Conservation (phyloP, 1,284 basidiomycete genomes). For the Fereydounia khargensis region DNA sequence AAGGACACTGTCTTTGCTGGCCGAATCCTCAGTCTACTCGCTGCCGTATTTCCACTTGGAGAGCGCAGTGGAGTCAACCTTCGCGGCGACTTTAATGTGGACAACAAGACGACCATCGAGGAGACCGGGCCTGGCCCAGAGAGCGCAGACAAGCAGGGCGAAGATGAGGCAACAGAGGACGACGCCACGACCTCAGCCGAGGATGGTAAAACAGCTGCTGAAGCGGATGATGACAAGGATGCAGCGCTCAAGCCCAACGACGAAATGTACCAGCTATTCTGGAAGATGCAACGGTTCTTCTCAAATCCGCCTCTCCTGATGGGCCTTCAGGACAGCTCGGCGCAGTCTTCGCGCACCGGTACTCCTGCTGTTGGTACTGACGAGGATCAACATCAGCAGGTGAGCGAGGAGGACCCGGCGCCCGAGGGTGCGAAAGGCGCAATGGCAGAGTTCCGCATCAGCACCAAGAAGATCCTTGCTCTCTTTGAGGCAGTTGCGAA, state of each 20-base stretch:
- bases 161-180: background rate
- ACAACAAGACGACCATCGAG: constrained; percentile 59
- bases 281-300: constrained; percentile 49
- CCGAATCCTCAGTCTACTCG: constrained; percentile 79
- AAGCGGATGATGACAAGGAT: constrained; percentile 22
- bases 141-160: constrained; percentile 9
- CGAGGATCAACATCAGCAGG: constrained; percentile 1
- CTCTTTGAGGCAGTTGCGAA: constrained; percentile 37
- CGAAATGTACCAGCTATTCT: constrained; percentile 48
- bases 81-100: constrained; percentile 73
- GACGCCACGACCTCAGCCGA: background rate
- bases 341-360: constrained; percentile 12
- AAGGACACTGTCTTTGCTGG: constrained; percentile 78
- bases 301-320: constrained; percentile 43
- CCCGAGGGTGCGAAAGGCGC: constrained; percentile 35
- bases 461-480: constrained; percentile 32
- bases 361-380: constrained; percentile 10
- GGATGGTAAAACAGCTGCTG: background rate
- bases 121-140: constrained; percentile 26
- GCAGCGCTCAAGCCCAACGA: constrained; percentile 23
- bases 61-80: constrained; percentile 87
- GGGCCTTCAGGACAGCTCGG: constrained; percentile 8
- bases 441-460: constrained; percentile 30
- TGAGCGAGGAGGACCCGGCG: constrained; percentile 28
- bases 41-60: constrained; percentile 77